phyloP scores from a whole-genome alignment of 805 yeast species.

The Zygosaccharomyces kombuchaensis region DNA sequence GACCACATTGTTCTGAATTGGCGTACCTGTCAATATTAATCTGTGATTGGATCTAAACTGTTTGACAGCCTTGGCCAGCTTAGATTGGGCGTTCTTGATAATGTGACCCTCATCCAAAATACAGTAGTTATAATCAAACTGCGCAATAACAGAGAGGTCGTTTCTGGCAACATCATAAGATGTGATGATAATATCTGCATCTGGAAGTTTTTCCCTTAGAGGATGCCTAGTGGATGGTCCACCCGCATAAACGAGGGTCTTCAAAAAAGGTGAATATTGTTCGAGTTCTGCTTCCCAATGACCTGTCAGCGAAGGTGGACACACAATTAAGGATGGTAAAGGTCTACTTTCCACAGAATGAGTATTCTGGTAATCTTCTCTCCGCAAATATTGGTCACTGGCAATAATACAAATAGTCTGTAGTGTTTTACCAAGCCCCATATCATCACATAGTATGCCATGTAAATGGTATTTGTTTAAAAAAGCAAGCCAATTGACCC shows the following conservation, averaged over 20 bases:
- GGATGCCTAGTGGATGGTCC: constrained; percentile 67
- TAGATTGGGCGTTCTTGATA: constrained; percentile 85
- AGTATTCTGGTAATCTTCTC: constrained; percentile 58
- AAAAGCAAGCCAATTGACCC: constrained; percentile 97
- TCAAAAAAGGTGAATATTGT: constrained; percentile 84
- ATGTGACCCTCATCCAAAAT: constrained; percentile 97
- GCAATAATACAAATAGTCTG: constrained; percentile 97
- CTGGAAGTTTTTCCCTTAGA: constrained; percentile 47
- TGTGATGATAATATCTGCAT: constrained; percentile 83
- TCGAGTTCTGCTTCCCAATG: constrained; percentile 97
- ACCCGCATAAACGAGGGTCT: constrained; percentile 87
- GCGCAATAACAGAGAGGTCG: constrained; percentile 63
- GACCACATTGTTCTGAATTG: constrained; percentile 93
- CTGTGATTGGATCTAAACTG: constrained; percentile 80
- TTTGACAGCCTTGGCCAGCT: constrained; percentile 85
- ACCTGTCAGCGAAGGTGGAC: constrained; percentile 97
- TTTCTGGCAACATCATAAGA: constrained; percentile 96
- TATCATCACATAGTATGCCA: constrained; percentile 97
- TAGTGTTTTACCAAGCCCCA: constrained; percentile 97
- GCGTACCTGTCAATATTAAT: constrained; percentile 90
- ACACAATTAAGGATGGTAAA: constrained; percentile 79
- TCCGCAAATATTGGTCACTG: constrained; percentile 87
- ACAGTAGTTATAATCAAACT: constrained; percentile 81
- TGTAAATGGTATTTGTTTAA: constrained; percentile 91
- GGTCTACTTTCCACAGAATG: constrained; percentile 61